These are phyloP conservation scores for Suillus luteus DNA, from an alignment of 768 basidiomycete species.

Conservation along the genomic window DNA sequence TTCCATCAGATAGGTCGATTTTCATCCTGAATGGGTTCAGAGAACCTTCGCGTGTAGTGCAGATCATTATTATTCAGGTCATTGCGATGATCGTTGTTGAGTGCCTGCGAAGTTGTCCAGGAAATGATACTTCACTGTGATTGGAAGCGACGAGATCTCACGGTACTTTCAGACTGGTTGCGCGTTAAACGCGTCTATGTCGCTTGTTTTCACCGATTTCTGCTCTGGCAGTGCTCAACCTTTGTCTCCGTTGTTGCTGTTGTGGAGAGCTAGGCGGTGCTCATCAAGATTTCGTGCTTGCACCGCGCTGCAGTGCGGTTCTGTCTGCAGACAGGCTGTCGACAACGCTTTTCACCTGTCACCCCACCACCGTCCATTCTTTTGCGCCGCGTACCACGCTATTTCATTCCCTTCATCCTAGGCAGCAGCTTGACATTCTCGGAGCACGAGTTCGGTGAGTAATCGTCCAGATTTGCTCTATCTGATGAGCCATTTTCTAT, in stretches of 20 bases:
- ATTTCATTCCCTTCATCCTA: neutral
- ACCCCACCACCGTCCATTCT: slow-evolving; percentile 2
- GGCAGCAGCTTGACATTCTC: neutral
- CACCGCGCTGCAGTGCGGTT: neutral
- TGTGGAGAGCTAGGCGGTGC: no score
- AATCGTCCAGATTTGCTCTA: neutral
- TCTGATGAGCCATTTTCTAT: slow-evolving; percentile 9
- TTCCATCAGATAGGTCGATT: neutral
- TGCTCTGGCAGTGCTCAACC: neutral
- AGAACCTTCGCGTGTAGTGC: neutral
- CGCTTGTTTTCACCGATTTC: neutral
- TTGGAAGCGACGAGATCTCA: neutral
- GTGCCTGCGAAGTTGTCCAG: neutral
- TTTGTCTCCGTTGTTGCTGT: neutral
- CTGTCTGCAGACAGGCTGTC: neutral
- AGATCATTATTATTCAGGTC: neutral
- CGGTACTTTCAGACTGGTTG: neutral
- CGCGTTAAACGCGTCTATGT: neutral
- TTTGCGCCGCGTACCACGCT: neutral
- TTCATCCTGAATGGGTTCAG: neutral
- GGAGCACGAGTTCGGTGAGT: slow-evolving; percentile 4
- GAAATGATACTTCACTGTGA: neutral
- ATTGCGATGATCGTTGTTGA: neutral
- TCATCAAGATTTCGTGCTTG: neutral
- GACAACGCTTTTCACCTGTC: neutral